A percentile compares a stretch with the other conserved stretches of the same genome.
These are phyloP conservation scores for Neurospora sublineolata DNA, from an alignment of 495 filamentous ascomycete genomes.

Conservation along the genomic window DNA sequence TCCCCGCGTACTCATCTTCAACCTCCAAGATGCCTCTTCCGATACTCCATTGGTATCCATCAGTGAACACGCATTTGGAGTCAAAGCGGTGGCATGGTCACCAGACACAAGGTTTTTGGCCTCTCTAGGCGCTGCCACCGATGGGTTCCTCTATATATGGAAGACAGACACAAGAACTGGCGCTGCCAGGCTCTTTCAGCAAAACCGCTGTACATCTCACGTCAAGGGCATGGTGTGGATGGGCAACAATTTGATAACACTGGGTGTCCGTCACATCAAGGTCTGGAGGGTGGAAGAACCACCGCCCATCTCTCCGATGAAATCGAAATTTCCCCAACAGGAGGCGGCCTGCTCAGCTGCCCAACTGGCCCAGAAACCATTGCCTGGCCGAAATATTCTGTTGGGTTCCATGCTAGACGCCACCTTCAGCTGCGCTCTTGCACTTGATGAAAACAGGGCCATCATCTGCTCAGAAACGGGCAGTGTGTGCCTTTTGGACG, in stretches of 20 bases:
- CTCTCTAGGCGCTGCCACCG: slow-evolving; percentile 75
- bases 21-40: slow-evolving; percentile 60
- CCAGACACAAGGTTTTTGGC: slow-evolving; percentile 78
- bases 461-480: slow-evolving; percentile 63
- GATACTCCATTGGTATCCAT: slow-evolving; percentile 78
- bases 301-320: slow-evolving; percentile 33
- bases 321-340: slow-evolving; percentile 31
- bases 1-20: slow-evolving; percentile 83
- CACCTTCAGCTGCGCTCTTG: slow-evolving; percentile 68
- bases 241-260: slow-evolving; percentile 48
- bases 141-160: slow-evolving; percentile 93
- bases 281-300: slow-evolving; percentile 74
- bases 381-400: slow-evolving; percentile 58
- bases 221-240: slow-evolving; percentile 83
- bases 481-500: slow-evolving; percentile 71
- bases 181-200: slow-evolving; percentile 73
- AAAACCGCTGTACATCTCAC: slow-evolving; percentile 83
- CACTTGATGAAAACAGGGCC: slow-evolving; percentile 57
- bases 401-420: slow-evolving; percentile 67
- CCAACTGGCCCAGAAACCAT: slow-evolving; percentile 32
- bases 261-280: slow-evolving; percentile 86
- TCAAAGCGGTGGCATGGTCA: slow-evolving; percentile 81
- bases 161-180: slow-evolving; percentile 72
- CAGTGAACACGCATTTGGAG: slow-evolving; percentile 82
- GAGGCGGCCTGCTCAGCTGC: slow-evolving; percentile 25